Base-by-base conservation (phyloP, 306 rosid genomes). In the Glycine latifolia region DNA sequence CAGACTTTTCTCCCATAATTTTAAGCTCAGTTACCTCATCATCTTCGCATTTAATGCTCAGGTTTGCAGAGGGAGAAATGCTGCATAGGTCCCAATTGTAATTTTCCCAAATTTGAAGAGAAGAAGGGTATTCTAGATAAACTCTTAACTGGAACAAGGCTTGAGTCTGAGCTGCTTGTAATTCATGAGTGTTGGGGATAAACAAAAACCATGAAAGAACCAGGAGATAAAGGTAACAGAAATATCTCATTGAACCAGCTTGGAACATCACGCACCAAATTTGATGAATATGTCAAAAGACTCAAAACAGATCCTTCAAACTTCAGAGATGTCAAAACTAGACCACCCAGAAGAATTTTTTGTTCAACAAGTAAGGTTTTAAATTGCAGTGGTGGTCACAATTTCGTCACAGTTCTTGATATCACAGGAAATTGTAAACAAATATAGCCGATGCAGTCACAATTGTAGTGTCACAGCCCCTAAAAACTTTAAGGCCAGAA, bases 1-100 rank as follows among this genome's bases (percentile, higher is more conserved):
- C 68, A 69, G 72, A 79, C 84, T 88, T 91, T 55, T 86, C 94
- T 52, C 97, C 98, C 92, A 80, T 86, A 17, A 94, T 83, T 81
- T 89, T 85, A 73, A 94, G 94, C 88, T 87, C 94, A 10, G 88
- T 86, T 41, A 94, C 81, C 17, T 83, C 81, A 82, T 82, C 81
- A 26, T 49, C 85, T 84, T 87, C 86, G 77, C 98, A 94, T 78
- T 84, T 83, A 48, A 93, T 76, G 81, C 89, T 87, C 86, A 83
- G 10, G 17, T 87, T 82, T 52, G 71, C 77, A 67, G 94, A 80
- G 52, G 90, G 71, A 80, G 92, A 56, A 81, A 89, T 9, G 82
- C 35, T 47, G 54, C 98, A 94, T 9, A 89, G 59, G 84, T 90
- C 94, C 4, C 85, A 87, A 66, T 48, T 0, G 87, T 80, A 88